Base-by-base conservation (phyloP, 371 early-diverging fungal species). In the Mucor saturninus region DNA sequence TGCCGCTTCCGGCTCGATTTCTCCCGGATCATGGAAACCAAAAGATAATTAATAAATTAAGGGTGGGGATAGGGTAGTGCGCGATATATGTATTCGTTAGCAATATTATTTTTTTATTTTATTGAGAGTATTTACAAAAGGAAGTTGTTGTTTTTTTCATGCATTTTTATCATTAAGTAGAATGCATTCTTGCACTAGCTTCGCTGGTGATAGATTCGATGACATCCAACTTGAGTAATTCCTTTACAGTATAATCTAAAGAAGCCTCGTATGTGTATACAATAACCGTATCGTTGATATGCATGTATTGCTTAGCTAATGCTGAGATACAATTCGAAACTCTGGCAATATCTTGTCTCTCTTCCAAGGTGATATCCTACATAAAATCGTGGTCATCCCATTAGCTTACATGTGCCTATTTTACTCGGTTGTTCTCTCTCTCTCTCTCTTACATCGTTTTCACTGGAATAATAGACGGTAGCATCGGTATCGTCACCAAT, bases 251-350 rank as follows among this genome's bases (percentile, higher is more conserved):
- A 64, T 89, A 81, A 54, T 76, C 68, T 52, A 89, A 72, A n/a
- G 92, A 90, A 8, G 92, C 94, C 73, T 97, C 97, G 72, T 92
- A 95, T 39, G 93, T 91, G 69, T 91, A 93, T 40, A 89, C 84
- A 63, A 98, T 89, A 55, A 89, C 81, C 37, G 93, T 86, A 52
- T 97, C 96, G 62, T 89, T 91, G 70, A 98, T 93, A 51, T 86
- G 80, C 74, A 89, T 84, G 60, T 87, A 89, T 57, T 86, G 83
- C 39, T 84, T 81, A 49, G 90, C 92, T 45, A 98, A 83, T 14
- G 93, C 89, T 11, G 74, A 66, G 51, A 98, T 91, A 72, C 92
- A 91, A 75, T 94, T 96, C 69, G 83, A 84, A 1, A 96, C 91
- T 3, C 97, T 87, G 5, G 96, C 95, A 75, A 98, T 93, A 11